Evolutionary conservation across 352 stramenopile species (phyloP).

Genomic region (Thraustotheca clavata): DNA sequence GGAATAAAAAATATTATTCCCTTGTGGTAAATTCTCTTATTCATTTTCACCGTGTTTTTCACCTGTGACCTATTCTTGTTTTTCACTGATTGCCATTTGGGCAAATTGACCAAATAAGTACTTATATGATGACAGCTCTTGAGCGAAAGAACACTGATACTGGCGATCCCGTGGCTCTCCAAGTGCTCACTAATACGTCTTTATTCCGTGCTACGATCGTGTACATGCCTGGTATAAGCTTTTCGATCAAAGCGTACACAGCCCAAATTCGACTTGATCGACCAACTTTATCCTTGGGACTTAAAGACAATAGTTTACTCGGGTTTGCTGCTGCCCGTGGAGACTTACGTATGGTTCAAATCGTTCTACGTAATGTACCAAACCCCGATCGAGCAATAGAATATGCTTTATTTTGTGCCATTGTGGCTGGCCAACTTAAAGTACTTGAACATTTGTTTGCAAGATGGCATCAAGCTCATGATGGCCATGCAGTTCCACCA

Average conservation of each 20-base stretch:
- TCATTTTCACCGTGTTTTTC: neutral
- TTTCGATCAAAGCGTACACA: neutral
- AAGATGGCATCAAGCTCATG: neutral
- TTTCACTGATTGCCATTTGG: no score
- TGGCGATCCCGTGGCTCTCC: conserved; percentile 3
- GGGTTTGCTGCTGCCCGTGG: conserved; percentile 13
- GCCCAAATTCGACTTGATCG: neutral
- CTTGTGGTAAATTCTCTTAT: neutral
- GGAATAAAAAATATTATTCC: no score
- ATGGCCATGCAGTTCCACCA: neutral
- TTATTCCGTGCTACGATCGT: neutral
- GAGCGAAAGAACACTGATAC: conserved; percentile 10
- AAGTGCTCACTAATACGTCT: conserved; percentile 2
- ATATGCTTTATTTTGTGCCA: conserved; percentile 18
- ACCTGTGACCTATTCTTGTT: no score
- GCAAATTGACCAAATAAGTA: no score
- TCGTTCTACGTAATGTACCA: neutral
- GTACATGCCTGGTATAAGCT: conserved; percentile 2
- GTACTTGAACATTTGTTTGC: conserved; percentile 9
- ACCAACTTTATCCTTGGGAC: neutral
- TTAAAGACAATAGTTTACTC: conserved; percentile 20
- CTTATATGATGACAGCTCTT: no score
- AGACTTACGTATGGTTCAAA: conserved; percentile 13
- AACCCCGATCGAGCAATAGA: conserved; percentile 12
- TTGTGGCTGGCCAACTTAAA: conserved; percentile 1